These are phyloP conservation scores for Penstemon eatonii DNA, from an alignment of 257 asterid species.

Conservation along the genomic window DNA sequence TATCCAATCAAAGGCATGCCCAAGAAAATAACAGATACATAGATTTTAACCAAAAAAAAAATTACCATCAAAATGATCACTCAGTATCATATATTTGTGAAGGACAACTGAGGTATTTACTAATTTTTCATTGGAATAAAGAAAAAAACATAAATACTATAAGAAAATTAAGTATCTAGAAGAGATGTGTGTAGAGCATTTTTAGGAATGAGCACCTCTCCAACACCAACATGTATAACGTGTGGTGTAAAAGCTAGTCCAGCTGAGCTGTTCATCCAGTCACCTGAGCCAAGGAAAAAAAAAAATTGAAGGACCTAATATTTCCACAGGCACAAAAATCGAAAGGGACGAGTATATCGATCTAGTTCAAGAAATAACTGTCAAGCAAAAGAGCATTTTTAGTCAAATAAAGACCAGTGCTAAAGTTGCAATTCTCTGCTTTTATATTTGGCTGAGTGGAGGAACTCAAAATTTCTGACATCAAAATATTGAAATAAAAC, in stretches of 20 bases:
- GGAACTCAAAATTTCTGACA: no score
- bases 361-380: neutral
- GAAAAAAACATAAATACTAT: neutral
- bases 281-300: no score
- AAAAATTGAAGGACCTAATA: no score
- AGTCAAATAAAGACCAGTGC: constrained; percentile 6
- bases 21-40: neutral
- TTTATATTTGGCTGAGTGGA: no score
- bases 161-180: neutral
- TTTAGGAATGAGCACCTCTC: neutral
- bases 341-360: neutral
- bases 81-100: neutral
- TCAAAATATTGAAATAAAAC: no score
- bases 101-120: neutral
- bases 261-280: no score
- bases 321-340: neutral
- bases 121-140: neutral
- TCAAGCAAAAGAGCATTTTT: neutral
- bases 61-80: neutral
- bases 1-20: neutral
- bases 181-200: neutral
- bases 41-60: neutral
- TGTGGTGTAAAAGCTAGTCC: no score
- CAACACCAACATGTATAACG: no score
- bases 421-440: constrained; percentile 16